Evolutionary conservation across 2,329 filamentous ascomycete genomes (phyloP), one percentile per base, ranked within the genome.

Genomic region (Monascus ruber): DNA sequence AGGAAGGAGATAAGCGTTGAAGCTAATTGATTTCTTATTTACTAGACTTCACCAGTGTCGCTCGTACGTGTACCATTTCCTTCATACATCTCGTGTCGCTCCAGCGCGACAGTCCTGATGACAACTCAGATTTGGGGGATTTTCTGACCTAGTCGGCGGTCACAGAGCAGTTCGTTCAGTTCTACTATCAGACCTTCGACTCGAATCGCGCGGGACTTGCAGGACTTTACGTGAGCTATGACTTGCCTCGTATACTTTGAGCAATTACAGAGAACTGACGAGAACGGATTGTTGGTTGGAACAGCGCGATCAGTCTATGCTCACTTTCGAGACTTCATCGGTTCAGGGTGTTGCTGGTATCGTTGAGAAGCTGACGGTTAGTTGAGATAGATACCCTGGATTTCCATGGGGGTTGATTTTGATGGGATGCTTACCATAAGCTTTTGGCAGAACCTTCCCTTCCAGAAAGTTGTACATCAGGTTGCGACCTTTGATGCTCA

Each of bases 101-200:
- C 1, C 10, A 6, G 28, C 6, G 10, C 28, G 28, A 29, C 28
- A 29, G 6, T 10, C 10, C 28, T 29, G 28, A 29, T 10, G 6
- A 29, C 10, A 29, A 29, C 28, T 6, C 10, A 10, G 10, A 6
- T 29, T 10, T 29, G 28, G 28, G 17, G 17, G 17, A 17, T 17
- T 9, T 35, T 33, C 55, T 56, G 37, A 58, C 43, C 6, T 29
- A 6, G 39, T 28, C 40, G 26, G 50, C 53, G 42, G 31, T 24
- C 43, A 55, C 59, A 95, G 88, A 81, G 63, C 77, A 93, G 68
- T 95, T 96, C 67, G 81, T 89, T 50, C 60, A 80, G 44, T 89
- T 82, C 73, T 96, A 95, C 78, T 95, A 94, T 76, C 72, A 81
- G 56, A 81, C 79, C 43, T 94, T 95, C 67, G 87, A 94, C 63